These are phyloP conservation scores for Cercospora beticola DNA, from an alignment of 2,329 filamentous ascomycete genomes.

Conservation along the genomic window DNA sequence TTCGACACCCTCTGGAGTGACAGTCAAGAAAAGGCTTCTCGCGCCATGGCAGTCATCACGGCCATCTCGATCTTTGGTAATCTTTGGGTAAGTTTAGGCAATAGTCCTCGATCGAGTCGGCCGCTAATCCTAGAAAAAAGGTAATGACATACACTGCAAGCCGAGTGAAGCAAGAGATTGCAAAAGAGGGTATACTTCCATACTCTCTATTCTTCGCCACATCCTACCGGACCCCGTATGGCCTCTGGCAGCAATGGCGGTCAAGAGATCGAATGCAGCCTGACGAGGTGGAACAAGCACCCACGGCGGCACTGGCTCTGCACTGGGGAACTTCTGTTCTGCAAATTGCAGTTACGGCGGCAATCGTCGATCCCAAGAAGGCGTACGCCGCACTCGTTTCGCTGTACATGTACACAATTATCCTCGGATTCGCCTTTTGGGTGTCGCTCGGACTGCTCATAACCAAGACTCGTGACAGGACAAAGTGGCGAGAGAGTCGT, in stretches of 20 bases:
- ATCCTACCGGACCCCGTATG: constrained; percentile 33
- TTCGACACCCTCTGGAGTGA: constrained; percentile 30
- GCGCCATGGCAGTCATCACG: constrained; percentile 51
- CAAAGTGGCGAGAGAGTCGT: constrained; percentile 25
- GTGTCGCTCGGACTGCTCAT: constrained; percentile 39
- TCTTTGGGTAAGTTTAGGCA: constrained; percentile 45
- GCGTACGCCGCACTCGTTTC: constrained; percentile 38
- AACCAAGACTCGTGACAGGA: constrained; percentile 26
- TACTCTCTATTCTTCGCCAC: constrained; percentile 51
- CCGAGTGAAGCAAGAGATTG: constrained; percentile 61
- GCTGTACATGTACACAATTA: constrained; percentile 46
- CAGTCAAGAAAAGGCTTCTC: constrained; percentile 26
- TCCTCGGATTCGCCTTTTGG: constrained; percentile 30
- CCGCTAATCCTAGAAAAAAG: too few species aligned
- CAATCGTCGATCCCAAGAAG: constrained; percentile 28
- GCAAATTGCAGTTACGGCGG: constrained; percentile 36
- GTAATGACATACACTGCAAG: constrained; percentile 56
- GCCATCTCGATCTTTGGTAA: constrained; percentile 58
- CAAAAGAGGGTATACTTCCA: constrained; percentile 58
- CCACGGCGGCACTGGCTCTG: constrained; percentile 41
- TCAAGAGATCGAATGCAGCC: constrained; percentile 14
- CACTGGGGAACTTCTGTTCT: constrained; percentile 42
- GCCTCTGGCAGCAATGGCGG: constrained; percentile 25
- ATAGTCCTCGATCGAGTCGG: too few species aligned
- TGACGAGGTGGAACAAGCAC: constrained; percentile 39